Percentiles rank a stretch among this genome's conserved stretches.
Conservation (phyloP, 169 alveolate species). For the Ichthyophthirius multifiliis region DNA sequence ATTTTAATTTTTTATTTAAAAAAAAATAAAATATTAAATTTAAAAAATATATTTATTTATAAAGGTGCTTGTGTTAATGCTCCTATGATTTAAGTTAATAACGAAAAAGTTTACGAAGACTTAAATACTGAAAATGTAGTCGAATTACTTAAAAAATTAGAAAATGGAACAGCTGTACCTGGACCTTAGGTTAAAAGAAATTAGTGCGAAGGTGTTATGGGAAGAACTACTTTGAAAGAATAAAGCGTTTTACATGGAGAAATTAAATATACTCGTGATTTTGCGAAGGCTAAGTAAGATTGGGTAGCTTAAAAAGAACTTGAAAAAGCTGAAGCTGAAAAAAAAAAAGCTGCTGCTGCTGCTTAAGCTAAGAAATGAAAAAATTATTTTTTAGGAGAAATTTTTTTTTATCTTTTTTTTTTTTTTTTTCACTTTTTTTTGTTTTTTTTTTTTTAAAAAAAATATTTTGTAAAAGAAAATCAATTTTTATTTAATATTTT, state of each 20-base stretch:
- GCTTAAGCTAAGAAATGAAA: constrained; percentile 3
- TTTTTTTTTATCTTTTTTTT: no score
- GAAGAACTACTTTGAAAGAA: constrained; percentile 65
- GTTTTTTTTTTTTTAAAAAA: no score
- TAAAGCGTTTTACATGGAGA: background rate
- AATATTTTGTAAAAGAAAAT: no score
- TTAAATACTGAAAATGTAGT: constrained; percentile 70
- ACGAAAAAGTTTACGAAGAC: constrained; percentile 63
- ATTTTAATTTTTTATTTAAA: no score
- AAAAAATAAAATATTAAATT: no score
- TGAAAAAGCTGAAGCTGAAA: constrained; percentile 36
- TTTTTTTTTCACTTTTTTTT: no score
- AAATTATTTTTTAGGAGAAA: background rate
- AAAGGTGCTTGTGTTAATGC: constrained; percentile 79
- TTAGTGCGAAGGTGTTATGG: constrained; percentile 69
- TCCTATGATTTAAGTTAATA: constrained; percentile 79
- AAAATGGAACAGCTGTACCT: constrained; percentile 54
- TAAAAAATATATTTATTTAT: no score
- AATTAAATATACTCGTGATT: constrained; percentile 14
- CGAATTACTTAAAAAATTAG: constrained; percentile 49
- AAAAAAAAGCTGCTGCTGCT: constrained; percentile 35
- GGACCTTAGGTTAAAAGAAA: constrained; percentile 75
- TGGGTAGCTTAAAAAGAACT: constrained; percentile 36
- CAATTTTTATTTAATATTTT: no score
- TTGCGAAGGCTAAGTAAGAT: constrained; percentile 32